A percentile compares a stretch with the other conserved stretches of the same genome.
Conservation (phyloP, 441 rosid genomes). For the Syzygium syzygioides region DNA sequence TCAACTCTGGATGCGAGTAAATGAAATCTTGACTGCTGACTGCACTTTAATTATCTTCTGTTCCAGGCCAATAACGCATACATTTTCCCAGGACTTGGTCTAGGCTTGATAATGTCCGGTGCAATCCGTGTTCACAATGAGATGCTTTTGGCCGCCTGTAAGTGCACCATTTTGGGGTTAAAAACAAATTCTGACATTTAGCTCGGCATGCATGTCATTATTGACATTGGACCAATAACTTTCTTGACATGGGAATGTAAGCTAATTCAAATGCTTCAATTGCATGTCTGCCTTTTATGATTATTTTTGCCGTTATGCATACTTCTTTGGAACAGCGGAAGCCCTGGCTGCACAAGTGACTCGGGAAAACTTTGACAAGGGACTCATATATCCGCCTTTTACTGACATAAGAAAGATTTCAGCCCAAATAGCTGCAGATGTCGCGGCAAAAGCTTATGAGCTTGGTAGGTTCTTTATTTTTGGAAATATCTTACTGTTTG, state of each 20-base stretch:
- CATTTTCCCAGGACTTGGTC: conserved; percentile 17
- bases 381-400: conserved; percentile 14
- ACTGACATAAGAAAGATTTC: conserved; percentile 16
- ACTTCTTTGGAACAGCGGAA: conserved; percentile 5
- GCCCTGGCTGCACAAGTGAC: conserved; percentile 11
- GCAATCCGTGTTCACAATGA: conserved; percentile 15
- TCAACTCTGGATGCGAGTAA: background rate
- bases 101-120: conserved; percentile 14
- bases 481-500: background rate
- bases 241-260: background rate
- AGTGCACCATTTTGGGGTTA: background rate
- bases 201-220: background rate
- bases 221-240: background rate
- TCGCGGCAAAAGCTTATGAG: conserved; percentile 15
- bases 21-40: background rate
- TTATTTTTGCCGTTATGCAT: background rate
- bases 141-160: conserved; percentile 17
- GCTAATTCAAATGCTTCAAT: background rate
- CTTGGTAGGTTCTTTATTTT: conserved; percentile 7
- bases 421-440: conserved; percentile 15
- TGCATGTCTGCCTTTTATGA: background rate
- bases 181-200: background rate
- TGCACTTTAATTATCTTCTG: background rate
- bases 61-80: conserved; percentile 17
- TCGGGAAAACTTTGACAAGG: conserved; percentile 3